Evolutionary conservation across 2,329 filamentous ascomycete species (phyloP).

Genomic region (Ciborinia camelliae): DNA sequence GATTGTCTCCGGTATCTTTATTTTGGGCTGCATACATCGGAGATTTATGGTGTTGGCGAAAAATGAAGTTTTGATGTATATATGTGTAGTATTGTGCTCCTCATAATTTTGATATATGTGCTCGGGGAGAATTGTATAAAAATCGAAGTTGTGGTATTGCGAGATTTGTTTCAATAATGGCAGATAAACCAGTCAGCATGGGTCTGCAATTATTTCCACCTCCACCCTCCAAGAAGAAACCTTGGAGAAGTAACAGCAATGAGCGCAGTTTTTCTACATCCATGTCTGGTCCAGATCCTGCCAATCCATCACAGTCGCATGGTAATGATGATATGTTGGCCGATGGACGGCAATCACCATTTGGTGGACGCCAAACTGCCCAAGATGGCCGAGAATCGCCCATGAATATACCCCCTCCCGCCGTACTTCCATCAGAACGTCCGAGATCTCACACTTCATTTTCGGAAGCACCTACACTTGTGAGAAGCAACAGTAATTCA

Average conservation of each 20-base stretch:
- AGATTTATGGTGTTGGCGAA: not conserved
- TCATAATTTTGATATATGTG: not conserved
- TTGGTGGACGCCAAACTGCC: constrained; percentile 27
- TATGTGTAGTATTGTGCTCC: constrained; percentile 17
- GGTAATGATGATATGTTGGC: too few relatives aligned
- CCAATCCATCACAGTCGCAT: constrained; percentile 27
- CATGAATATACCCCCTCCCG: constrained; percentile 30
- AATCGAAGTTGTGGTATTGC: constrained; percentile 13
- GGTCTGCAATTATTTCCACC: constrained; percentile 38
- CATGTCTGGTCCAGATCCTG: constrained; percentile 27
- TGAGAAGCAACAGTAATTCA: constrained; percentile 47
- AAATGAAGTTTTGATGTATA: constrained; percentile 15
- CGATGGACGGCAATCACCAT: constrained; percentile 25
- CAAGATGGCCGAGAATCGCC: constrained; percentile 23
- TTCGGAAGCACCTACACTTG: constrained; percentile 49
- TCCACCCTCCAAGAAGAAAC: constrained; percentile 32
- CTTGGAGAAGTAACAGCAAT: constrained; percentile 33
- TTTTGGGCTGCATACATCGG: constrained; percentile 18
- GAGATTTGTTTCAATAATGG: constrained; percentile 26
- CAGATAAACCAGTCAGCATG: constrained; percentile 31
- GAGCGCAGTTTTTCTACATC: constrained; percentile 30
- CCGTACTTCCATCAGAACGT: constrained; percentile 30
- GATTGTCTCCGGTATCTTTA: constrained; percentile 15
- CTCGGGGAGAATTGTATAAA: constrained; percentile 3
- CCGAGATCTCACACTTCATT: constrained; percentile 50